Percentiles rank a stretch among this genome's conserved stretches.
Evolutionary conservation across 352 stramenopile genomes (phyloP).

Genomic region (Globisporangium radiosum): DNA sequence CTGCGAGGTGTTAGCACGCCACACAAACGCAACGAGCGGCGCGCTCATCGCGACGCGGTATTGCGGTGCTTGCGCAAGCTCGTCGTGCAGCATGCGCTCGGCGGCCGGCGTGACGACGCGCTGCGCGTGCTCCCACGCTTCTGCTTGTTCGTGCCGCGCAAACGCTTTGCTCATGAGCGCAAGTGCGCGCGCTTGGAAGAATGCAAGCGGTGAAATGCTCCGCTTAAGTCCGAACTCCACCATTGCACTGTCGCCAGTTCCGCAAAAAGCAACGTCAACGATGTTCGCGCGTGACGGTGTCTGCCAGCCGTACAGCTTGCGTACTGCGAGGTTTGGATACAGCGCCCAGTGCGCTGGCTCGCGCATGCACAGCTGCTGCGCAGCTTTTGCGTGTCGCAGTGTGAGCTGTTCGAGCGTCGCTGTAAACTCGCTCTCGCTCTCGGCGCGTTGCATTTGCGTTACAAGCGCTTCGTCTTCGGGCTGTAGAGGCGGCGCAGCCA

Average conservation of each 20-base stretch:
- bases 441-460: slow-evolving; percentile 32
- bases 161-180: slow-evolving; percentile 27
- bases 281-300: slow-evolving; percentile 25
- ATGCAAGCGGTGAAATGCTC: slow-evolving; percentile 23
- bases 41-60: slow-evolving; percentile 45
- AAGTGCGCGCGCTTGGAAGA: slow-evolving; percentile 30
- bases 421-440: slow-evolving; percentile 32
- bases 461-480: slow-evolving; percentile 26
- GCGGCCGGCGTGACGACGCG: slow-evolving; percentile 35
- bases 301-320: slow-evolving; percentile 48
- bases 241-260: too few relatives aligned
- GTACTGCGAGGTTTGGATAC: slow-evolving; percentile 31
- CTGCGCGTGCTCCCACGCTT: slow-evolving; percentile 31
- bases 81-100: slow-evolving; percentile 39
- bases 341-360: slow-evolving; percentile 36
- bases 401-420: slow-evolving; percentile 20
- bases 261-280: slow-evolving; percentile 9
- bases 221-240: too few relatives aligned
- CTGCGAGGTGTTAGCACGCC: slow-evolving; percentile 30
- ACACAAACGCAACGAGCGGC: slow-evolving; percentile 39
- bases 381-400: slow-evolving; percentile 26
- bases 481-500: not conserved
- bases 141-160: slow-evolving; percentile 29
- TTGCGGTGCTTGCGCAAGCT: slow-evolving; percentile 23
- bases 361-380: slow-evolving; percentile 25